These are phyloP conservation scores for Colletotrichum chrysophilum DNA, from an alignment of 2,329 filamentous ascomycete genomes.

Conservation along the genomic window DNA sequence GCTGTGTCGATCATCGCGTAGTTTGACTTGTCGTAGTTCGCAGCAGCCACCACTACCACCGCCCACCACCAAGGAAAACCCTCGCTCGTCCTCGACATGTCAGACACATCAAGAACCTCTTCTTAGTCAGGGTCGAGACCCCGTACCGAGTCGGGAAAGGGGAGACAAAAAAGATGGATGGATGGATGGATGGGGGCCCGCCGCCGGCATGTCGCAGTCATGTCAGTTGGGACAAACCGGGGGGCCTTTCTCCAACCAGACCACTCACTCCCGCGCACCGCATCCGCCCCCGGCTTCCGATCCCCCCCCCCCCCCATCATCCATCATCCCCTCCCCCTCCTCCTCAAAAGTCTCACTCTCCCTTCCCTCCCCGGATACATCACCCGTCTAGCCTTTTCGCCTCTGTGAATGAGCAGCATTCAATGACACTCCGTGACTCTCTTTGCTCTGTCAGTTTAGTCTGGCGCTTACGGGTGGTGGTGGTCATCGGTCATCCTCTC, in stretches of 20 bases:
- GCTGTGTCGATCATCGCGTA: not conserved
- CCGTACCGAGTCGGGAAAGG: not conserved
- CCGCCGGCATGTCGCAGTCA: not conserved
- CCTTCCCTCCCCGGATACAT: slow-evolving; percentile 5
- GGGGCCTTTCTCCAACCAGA: not conserved
- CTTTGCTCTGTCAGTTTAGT: not conserved
- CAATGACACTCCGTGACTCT: not conserved
- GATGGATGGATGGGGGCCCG: not conserved
- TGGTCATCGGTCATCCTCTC: not conserved
- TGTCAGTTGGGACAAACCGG: not conserved
- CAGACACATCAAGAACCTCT: not conserved
- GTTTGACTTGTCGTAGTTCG: not conserved
- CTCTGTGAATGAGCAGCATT: not conserved
- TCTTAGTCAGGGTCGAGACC: not conserved
- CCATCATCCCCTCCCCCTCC: not conserved
- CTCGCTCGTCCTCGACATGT: not conserved
- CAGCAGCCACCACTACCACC: not conserved
- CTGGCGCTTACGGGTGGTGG: not conserved
- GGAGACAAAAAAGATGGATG: not conserved
- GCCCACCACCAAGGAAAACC: not conserved
- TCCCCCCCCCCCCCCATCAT: not conserved
- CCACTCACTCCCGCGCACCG: not conserved
- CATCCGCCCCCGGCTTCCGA: not conserved
- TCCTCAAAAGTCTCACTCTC: not conserved
- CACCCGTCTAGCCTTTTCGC: not conserved